phyloP scores from a whole-genome alignment of 352 stramenopile genomes.

The Aphanomyces cochlioides region DNA sequence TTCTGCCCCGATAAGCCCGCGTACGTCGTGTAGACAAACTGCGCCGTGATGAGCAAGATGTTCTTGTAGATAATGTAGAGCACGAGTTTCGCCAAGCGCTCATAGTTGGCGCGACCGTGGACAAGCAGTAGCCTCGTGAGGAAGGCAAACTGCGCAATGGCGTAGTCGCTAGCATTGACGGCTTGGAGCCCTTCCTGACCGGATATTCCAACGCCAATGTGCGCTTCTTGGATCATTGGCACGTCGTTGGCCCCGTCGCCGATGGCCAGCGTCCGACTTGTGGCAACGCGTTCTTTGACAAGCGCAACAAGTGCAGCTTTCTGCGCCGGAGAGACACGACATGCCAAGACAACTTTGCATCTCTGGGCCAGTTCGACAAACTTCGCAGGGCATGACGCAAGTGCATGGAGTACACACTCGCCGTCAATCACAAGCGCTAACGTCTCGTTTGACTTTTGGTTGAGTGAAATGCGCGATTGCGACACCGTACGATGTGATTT shows the following conservation, averaged over 20 bases:
- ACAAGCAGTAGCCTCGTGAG: constrained; percentile 87
- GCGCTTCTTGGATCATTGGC: constrained; percentile 92
- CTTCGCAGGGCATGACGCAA: constrained; percentile 43
- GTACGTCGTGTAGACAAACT: constrained; percentile 76
- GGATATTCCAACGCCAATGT: constrained; percentile 92
- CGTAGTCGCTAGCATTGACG: constrained; percentile 92
- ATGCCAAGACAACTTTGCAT: constrained; percentile 86
- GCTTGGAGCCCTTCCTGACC: constrained; percentile 90
- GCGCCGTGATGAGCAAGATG: constrained; percentile 64
- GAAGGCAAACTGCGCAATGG: constrained; percentile 92
- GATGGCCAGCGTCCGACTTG: constrained; percentile 65
- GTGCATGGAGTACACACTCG: constrained; percentile 58
- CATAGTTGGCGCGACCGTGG: constrained; percentile 90
- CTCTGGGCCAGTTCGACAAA: constrained; percentile 71
- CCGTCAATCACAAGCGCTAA: constrained; percentile 67
- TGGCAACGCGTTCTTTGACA: constrained; percentile 67
- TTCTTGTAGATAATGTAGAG: constrained; percentile 95
- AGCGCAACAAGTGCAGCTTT: constrained; percentile 82
- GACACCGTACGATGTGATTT: constrained; percentile 18
- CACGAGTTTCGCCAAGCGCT: constrained; percentile 84
- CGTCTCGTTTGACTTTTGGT: neutral
- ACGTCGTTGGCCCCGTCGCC: constrained; percentile 94
- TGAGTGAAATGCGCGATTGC: constrained; percentile 14
- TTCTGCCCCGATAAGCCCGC: constrained; percentile 79
- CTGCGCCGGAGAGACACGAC: constrained; percentile 79